Evolutionary conservation across 176 grass and related monocot species (phyloP).

Genomic region (Oryza rufipogon): DNA sequence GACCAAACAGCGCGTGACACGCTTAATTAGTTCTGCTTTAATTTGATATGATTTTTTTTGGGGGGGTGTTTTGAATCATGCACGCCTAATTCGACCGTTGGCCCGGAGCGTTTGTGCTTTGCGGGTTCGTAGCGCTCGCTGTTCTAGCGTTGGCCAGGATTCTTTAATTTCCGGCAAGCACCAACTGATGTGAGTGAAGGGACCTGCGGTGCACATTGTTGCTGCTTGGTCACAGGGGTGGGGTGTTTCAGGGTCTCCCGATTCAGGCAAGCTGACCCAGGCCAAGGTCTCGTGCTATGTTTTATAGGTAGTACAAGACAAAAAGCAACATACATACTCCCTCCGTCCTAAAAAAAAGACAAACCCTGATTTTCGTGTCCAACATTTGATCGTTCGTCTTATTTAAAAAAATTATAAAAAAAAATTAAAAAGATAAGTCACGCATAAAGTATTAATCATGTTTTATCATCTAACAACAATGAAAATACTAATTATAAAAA

Average conservation of each 20-base stretch:
- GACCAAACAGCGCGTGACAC: neutral
- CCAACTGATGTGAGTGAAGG: slow-evolving; percentile 17
- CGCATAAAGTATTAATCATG: too few relatives aligned
- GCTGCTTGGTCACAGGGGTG: neutral
- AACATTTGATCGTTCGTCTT: too few relatives aligned
- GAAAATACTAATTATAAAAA: too few relatives aligned
- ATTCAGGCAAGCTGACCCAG: neutral
- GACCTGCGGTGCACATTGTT: neutral
- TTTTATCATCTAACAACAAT: too few relatives aligned
- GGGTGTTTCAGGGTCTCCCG: neutral
- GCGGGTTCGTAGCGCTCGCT: neutral
- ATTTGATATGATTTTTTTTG: neutral
- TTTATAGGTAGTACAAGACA: neutral
- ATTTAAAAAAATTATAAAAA: too few relatives aligned
- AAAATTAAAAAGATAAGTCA: too few relatives aligned
- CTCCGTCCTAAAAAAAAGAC: too few relatives aligned
- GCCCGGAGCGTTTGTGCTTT: neutral
- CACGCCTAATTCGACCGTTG: slow-evolving; percentile 33
- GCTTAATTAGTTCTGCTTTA: neutral
- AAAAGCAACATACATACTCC: neutral
- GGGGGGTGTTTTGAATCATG: neutral
- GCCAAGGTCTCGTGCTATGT: neutral
- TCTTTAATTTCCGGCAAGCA: neutral
- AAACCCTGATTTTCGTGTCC: too few relatives aligned
- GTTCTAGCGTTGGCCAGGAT: neutral